Evolutionary conservation across 2,329 filamentous ascomycete genomes (phyloP).

Genomic region (Pestalotiopsis sp.): DNA sequence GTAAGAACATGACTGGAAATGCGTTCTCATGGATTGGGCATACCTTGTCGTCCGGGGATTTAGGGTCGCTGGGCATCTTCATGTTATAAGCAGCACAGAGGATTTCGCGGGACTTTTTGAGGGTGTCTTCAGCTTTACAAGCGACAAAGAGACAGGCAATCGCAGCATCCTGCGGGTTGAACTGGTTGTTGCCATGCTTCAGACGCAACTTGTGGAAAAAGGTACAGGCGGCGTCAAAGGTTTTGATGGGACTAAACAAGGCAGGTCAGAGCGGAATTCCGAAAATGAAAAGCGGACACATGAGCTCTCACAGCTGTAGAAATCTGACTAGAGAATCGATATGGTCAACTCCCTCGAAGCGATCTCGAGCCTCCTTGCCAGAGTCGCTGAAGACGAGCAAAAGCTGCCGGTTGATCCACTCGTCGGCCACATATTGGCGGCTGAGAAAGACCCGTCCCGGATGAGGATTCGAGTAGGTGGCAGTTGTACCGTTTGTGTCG

Average conservation of each 20-base stretch:
- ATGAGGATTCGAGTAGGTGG: conserved; percentile 17
- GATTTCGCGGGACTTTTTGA: conserved; percentile 95
- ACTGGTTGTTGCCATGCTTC: conserved; percentile 80
- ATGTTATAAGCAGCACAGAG: conserved; percentile 88
- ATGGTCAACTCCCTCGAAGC: conserved; percentile 83
- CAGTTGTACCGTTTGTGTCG: neutral
- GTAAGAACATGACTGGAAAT: conserved; percentile 7
- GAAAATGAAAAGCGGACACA: neutral
- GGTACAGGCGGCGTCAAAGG: conserved; percentile 85
- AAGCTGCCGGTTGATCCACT: conserved; percentile 73
- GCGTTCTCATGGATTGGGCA: conserved; percentile 21
- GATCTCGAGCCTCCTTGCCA: conserved; percentile 75
- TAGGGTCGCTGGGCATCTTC: conserved; percentile 68
- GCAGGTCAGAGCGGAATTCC: conserved; percentile 8
- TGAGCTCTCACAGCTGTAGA: conserved; percentile 68
- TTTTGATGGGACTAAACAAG: conserved; percentile 72
- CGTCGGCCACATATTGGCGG: conserved; percentile 78
- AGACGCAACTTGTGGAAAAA: conserved; percentile 95
- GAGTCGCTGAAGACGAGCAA: conserved; percentile 69
- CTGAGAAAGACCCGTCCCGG: conserved; percentile 35
- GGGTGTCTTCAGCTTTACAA: conserved; percentile 96
- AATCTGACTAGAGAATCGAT: conserved; percentile 82
- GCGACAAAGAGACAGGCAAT: conserved; percentile 87
- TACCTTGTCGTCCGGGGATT: conserved; percentile 79
- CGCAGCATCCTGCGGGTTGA: conserved; percentile 83